phyloP scores from a whole-genome alignment of 2,329 filamentous ascomycete genomes.

The Colletotrichum spinosum region DNA sequence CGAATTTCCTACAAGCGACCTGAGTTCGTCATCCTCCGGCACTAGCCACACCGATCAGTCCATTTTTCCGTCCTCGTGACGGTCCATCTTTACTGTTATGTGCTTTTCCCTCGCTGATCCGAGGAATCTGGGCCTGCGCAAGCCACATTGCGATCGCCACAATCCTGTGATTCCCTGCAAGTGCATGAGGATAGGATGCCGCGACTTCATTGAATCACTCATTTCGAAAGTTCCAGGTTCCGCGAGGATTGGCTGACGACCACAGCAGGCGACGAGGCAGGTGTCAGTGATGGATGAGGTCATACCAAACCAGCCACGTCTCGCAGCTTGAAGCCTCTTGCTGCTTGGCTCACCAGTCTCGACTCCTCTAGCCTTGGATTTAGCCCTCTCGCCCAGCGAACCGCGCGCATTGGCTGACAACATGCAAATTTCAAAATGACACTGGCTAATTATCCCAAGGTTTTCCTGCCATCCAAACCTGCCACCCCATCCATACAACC shows the following conservation, averaged over 20 bases:
- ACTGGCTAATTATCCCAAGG: no score
- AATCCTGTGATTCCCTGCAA: slow-evolving; percentile 9
- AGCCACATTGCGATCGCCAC: slow-evolving; percentile 35
- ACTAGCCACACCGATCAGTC: slow-evolving; percentile 27
- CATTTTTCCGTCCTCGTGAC: slow-evolving; percentile 29
- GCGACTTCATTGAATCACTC: slow-evolving; percentile 15
- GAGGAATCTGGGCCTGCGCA: slow-evolving; percentile 13
- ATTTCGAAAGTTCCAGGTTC: background rate
- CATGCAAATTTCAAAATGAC: slow-evolving; percentile 1
- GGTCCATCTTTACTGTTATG: slow-evolving; percentile 1
- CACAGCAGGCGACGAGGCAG: background rate
- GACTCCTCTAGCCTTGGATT: slow-evolving; percentile 1
- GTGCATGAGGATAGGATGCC: slow-evolving; percentile 15
- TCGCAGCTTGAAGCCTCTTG: background rate
- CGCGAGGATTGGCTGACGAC: background rate
- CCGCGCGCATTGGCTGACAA: slow-evolving; percentile 25
- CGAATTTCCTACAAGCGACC: background rate
- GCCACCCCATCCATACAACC: background rate
- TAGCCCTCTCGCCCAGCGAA: slow-evolving; percentile 6
- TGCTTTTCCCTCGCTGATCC: slow-evolving; percentile 14
- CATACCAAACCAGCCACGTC: background rate
- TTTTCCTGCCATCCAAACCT: no score
- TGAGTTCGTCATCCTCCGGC: slow-evolving; percentile 1
- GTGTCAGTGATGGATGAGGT: slow-evolving; percentile 10
- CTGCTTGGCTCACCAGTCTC: background rate